Evolutionary conservation across 2,329 filamentous ascomycete species (phyloP).

Genomic region (Botrytis elliptica): DNA sequence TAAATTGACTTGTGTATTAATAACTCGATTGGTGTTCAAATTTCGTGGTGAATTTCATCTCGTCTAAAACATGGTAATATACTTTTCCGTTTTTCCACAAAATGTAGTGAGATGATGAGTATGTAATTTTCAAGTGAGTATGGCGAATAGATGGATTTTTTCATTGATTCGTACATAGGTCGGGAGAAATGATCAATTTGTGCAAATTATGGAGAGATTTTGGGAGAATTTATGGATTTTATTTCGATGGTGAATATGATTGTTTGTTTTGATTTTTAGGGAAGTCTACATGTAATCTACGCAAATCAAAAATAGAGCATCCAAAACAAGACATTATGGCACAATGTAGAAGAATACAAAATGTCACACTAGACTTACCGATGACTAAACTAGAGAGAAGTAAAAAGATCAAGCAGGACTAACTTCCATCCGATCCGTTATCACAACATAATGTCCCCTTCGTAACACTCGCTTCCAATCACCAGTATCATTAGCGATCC

Average conservation of each 20-base stretch:
- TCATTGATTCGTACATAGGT: fast-evolving
- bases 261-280: fast-evolving
- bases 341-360: background rate
- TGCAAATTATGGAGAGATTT: background rate
- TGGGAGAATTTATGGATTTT: background rate
- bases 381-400: background rate
- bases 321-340: fast-evolving
- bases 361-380: background rate
- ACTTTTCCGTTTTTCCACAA: background rate
- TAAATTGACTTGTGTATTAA: background rate
- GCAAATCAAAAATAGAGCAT: fast-evolving
- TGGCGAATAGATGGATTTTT: background rate
- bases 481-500: background rate
- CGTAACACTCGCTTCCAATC: background rate
- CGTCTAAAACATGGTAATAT: background rate
- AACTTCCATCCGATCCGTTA: background rate
- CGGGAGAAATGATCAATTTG: background rate
- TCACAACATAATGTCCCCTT: background rate
- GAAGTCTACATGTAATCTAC: fast-evolving
- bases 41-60: fast-evolving
- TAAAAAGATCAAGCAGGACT: background rate
- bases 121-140: background rate
- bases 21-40: background rate
- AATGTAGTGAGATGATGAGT: background rate
- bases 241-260: background rate